A percentile compares a stretch with the other conserved stretches of the same genome.
These are phyloP conservation scores for Syncephalastrum monosporum DNA, from an alignment of 371 early-diverging fungal genomes.

Conservation along the genomic window DNA sequence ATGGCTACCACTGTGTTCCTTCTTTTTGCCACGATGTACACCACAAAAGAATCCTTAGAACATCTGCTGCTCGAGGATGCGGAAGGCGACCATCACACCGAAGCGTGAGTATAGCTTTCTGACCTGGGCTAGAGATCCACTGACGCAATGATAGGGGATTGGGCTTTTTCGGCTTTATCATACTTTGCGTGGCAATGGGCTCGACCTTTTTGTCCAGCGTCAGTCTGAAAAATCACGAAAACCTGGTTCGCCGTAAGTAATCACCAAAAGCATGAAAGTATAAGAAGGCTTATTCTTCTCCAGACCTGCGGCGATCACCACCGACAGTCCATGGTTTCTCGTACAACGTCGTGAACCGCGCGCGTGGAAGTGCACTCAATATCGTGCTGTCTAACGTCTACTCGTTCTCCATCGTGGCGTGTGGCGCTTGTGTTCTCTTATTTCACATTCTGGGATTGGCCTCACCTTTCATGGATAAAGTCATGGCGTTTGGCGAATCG, in stretches of 20 bases:
- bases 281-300: background rate
- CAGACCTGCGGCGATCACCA: slow-evolving; percentile 36
- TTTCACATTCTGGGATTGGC: slow-evolving; percentile 26
- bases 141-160: slow-evolving; percentile 11
- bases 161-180: slow-evolving; percentile 40
- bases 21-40: slow-evolving; percentile 66
- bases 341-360: slow-evolving; percentile 43
- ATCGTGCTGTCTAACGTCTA: slow-evolving; percentile 37
- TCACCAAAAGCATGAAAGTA: background rate
- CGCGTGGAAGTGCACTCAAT: slow-evolving; percentile 32
- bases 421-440: slow-evolving; percentile 25
- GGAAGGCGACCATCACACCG: slow-evolving; percentile 29
- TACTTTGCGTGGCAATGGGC: slow-evolving; percentile 44
- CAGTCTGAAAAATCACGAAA: slow-evolving; percentile 55
- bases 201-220: slow-evolving; percentile 52
- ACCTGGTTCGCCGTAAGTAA: slow-evolving; percentile 55
- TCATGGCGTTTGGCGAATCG: slow-evolving; percentile 54
- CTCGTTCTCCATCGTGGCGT: slow-evolving; percentile 31
- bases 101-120: slow-evolving; percentile 17
- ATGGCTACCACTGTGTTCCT: slow-evolving; percentile 58
- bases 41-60: slow-evolving; percentile 66
- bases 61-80: slow-evolving; percentile 50
- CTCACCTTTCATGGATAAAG: slow-evolving; percentile 44
- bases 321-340: slow-evolving; percentile 46
- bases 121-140: background rate